Conservation (phyloP, 352 stramenopile genomes). For the Phytophthora citrophthora region DNA sequence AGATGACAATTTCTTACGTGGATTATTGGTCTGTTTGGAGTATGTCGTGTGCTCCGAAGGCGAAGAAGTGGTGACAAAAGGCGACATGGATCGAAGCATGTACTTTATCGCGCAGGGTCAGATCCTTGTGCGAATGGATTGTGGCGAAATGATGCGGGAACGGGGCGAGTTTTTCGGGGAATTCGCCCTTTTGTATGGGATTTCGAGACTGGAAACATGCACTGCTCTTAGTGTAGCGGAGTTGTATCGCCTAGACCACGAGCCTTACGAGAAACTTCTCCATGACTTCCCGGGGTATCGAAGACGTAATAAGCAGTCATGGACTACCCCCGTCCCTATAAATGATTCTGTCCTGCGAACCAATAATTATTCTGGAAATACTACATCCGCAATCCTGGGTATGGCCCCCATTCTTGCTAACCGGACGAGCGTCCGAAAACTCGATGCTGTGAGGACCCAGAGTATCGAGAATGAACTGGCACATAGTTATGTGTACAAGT, state of each 20-base stretch:
- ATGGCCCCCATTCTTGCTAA: constrained; percentile 13
- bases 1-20: constrained; percentile 65
- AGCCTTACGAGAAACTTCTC: constrained; percentile 68
- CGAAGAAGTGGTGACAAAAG: constrained; percentile 66
- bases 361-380: neutral
- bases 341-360: neutral
- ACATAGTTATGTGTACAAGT: constrained; percentile 53
- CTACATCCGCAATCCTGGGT: neutral
- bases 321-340: constrained; percentile 36
- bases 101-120: constrained; percentile 69
- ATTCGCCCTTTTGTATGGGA: constrained; percentile 35
- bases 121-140: constrained; percentile 57
- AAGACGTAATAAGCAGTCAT: constrained; percentile 50
- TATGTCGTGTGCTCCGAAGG: constrained; percentile 70
- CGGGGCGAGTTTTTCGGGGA: constrained; percentile 72
- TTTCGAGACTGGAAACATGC: constrained; percentile 69
- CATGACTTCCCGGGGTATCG: constrained; percentile 73
- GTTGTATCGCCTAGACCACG: constrained; percentile 73
- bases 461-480: constrained; percentile 51
- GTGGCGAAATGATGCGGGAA: constrained; percentile 55
- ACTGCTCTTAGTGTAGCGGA: constrained; percentile 57
- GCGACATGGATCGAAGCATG: constrained; percentile 51
- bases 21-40: constrained; percentile 57
- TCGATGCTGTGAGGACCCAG: constrained; percentile 1
- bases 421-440: neutral